Conservation (phyloP, 768 basidiomycete species). For the Pleurotus platypus region DNA sequence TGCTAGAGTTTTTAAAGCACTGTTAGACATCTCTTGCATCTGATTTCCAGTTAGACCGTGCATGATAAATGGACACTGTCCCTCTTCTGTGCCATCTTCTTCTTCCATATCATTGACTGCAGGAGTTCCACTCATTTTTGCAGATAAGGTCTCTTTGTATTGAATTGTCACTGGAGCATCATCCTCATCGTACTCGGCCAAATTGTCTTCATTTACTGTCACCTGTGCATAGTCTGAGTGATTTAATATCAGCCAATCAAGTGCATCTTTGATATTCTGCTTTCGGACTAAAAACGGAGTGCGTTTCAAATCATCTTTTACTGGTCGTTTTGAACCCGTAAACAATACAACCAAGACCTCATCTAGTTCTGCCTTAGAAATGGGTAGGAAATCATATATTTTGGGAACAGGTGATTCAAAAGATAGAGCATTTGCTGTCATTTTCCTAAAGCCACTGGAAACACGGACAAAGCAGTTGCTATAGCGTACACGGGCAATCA, state of each 20-base stretch:
- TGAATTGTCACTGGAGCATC: conserved; percentile 9
- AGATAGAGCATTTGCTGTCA: conserved; percentile 21
- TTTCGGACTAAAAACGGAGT: conserved; percentile 21
- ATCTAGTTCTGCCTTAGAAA: conserved; percentile 15
- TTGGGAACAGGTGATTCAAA: conserved; percentile 20
- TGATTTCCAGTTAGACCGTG: conserved; percentile 17
- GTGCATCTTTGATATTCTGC: conserved; percentile 16
- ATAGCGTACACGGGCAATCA: too few species aligned
- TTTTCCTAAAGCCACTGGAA: conserved; percentile 9
- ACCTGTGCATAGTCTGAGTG: conserved; percentile 21
- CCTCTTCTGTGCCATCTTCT: conserved; percentile 14
- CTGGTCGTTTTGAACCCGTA: conserved; percentile 11
- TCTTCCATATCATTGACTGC: conserved; percentile 17
- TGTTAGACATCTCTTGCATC: conserved; percentile 9
- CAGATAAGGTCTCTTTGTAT: not conserved
- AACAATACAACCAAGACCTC: conserved; percentile 15
- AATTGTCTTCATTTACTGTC: conserved; percentile 14
- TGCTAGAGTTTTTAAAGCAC: conserved; percentile 18
- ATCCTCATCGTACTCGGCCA: conserved; percentile 11
- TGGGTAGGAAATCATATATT: conserved; percentile 18
- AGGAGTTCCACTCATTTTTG: not conserved
- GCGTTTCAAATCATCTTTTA: conserved; percentile 12
- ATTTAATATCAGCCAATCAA: conserved; percentile 24
- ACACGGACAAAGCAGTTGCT: conserved; percentile 21
- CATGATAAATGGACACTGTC: conserved; percentile 13